Percentiles rank a stretch among this genome's conserved stretches.
Evolutionary conservation across 257 asterid genomes (phyloP).

Genomic region (Cynanchum wilfordii): DNA sequence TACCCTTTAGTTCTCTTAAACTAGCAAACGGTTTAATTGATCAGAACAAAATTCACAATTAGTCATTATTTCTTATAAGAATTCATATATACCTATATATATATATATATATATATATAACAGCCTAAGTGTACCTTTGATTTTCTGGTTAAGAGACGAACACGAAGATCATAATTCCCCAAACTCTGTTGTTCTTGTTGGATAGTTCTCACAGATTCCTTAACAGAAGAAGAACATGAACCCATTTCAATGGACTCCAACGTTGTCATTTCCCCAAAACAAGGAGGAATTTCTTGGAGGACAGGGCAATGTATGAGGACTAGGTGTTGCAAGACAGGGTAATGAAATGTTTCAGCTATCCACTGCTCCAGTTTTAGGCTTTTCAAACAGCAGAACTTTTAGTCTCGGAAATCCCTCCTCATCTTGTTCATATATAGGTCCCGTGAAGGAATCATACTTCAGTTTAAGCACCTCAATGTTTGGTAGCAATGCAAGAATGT

Average conservation of each 20-base stretch:
- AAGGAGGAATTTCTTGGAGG: neutral
- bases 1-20: no score
- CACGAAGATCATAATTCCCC: neutral
- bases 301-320: neutral
- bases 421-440: slow-evolving; percentile 13
- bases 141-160: no score
- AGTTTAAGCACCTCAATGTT: slow-evolving; percentile 22
- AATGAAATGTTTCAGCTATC: slow-evolving; percentile 5
- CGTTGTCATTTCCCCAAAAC: neutral
- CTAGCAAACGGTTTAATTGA: neutral
- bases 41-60: neutral
- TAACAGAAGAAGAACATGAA: neutral
- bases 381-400: slow-evolving; percentile 5
- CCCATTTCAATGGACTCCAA: neutral
- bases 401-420: slow-evolving; percentile 16
- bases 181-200: neutral
- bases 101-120: no score
- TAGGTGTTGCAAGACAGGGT: neutral
- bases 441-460: slow-evolving; percentile 7
- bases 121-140: no score
- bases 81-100: no score
- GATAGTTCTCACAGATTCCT: neutral
- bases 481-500: slow-evolving; percentile 12
- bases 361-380: neutral
- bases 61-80: no score